These are phyloP conservation scores for Claviceps sp. DNA, from an alignment of 2,329 filamentous ascomycete species.

Conservation along the genomic window DNA sequence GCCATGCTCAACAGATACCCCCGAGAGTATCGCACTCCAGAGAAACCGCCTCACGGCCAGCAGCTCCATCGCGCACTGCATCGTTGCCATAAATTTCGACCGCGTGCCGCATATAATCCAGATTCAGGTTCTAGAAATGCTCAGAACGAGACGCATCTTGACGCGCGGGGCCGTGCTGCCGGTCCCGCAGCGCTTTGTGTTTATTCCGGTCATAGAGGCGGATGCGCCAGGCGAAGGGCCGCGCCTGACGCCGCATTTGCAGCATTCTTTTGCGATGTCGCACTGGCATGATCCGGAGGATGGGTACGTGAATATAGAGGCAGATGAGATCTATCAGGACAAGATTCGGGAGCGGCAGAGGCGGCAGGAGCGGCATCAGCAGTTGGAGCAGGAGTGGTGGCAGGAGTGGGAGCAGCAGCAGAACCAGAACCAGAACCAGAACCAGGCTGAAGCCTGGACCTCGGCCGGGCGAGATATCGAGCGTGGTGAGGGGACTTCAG, in stretches of 20 bases:
- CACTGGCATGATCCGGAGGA: constrained; percentile 67
- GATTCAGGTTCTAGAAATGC: constrained; percentile 64
- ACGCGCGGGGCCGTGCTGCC: constrained; percentile 60
- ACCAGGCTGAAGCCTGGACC: too few species aligned
- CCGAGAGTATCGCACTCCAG: constrained; percentile 3
- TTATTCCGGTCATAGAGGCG: constrained; percentile 57
- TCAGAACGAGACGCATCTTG: constrained; percentile 66
- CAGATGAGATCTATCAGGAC: constrained; percentile 19
- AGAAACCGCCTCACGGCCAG: constrained; percentile 2
- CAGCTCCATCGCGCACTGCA: constrained; percentile 57
- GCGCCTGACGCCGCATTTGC: constrained; percentile 45
- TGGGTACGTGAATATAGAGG: constrained; percentile 63
- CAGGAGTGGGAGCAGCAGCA: too few species aligned
- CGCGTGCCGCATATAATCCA: constrained; percentile 62
- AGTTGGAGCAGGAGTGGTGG: not conserved
- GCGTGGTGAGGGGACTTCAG: constrained; percentile 16
- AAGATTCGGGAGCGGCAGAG: constrained; percentile 13
- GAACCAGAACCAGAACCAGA: too few species aligned
- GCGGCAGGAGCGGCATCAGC: not conserved
- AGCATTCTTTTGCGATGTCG: constrained; percentile 77
- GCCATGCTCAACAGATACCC: constrained; percentile 4
- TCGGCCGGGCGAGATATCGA: too few species aligned
- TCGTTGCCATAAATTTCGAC: constrained; percentile 73
- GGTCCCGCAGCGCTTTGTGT: constrained; percentile 65
- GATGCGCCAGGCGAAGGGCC: constrained; percentile 27